Evolutionary conservation across 495 filamentous ascomycete genomes (phyloP), one percentile per base, ranked within the genome.

Genomic region (Trichoderma parareesei): DNA sequence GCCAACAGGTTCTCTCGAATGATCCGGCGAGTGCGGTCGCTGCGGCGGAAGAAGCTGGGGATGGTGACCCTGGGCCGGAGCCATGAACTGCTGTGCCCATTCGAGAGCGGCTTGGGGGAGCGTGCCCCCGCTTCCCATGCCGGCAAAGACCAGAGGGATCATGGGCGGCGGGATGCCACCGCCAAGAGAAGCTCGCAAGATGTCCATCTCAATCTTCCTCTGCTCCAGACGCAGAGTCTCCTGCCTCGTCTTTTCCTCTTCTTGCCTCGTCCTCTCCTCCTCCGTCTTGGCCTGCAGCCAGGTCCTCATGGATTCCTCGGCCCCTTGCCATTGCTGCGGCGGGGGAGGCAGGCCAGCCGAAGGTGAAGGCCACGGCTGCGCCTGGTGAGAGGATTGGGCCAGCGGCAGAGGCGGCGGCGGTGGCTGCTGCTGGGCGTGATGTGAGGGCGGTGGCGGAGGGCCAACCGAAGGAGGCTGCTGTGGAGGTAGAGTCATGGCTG

Each of bases 101-200:
- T 96, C 92, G 60, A 89, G 79, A 20, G 85, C 78, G 13, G 71
- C 76, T 59, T 81, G 79, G 18, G 78, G 70, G 41, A 81, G 78
- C 9, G 86, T 72, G 65, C 86, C 88, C 40, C 87, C 85, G 35
- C 85, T 82, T 61, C 87, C 87, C 75, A 95, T 88, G 46, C 90
- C 90, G 13, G 89, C 88, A 72, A 97, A 96, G 61, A 98, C 89
- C 67, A 95, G 82, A 18, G 94, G 94, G 44, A 97, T 83, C 81
- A 97, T 84, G 48, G 89, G 81, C 44, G 92, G 91, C 20, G 94
- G 92, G 44, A 98, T 84, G 27, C 92, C 92, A 37, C 89, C 87
- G 65, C 83, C 79, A 66, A 96, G 74, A 41, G 92, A 91, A 64
- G 94, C 90, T 66, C 85, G 81, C 64, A 98, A 75, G 77, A 98